These are phyloP conservation scores for Xerocomus nothofagi DNA, from an alignment of 1,284 basidiomycete genomes.

Conservation along the genomic window DNA sequence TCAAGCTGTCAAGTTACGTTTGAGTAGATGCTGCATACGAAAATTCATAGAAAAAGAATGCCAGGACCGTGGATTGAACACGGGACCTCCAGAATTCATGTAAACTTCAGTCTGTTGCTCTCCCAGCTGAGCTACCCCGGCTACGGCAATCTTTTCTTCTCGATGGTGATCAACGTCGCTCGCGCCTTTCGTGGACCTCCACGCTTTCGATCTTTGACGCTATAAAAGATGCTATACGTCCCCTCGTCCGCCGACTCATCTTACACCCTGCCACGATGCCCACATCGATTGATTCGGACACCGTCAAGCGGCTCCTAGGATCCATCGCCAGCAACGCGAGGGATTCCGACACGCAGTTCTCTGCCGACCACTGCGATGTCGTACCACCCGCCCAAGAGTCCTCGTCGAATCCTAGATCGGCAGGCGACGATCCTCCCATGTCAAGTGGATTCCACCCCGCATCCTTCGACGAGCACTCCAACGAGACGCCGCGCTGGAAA, in stretches of 20 bases:
- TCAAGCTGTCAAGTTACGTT: no score
- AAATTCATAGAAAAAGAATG: constrained; percentile 37
- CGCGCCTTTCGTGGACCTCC: background rate
- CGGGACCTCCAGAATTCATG: constrained; percentile 54
- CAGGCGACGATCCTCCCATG: background rate
- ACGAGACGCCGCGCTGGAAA: constrained; percentile 13
- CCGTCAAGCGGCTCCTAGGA: background rate
- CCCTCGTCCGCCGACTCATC: background rate
- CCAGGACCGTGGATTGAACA: constrained; percentile 60
- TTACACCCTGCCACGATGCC: constrained; percentile 7
- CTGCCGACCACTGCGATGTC: background rate
- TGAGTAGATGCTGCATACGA: background rate
- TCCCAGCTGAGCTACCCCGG: constrained; percentile 75
- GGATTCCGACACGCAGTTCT: background rate
- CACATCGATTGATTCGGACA: background rate
- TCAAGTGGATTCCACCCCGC: background rate
- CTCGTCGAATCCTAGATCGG: background rate
- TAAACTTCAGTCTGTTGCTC: constrained; percentile 76
- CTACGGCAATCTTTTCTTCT: no score
- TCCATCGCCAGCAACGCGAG: background rate
- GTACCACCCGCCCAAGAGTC: background rate
- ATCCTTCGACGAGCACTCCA: constrained; percentile 10
- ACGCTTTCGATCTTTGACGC: background rate
- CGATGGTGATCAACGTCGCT: no score
- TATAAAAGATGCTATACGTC: constrained; percentile 10